Evolutionary conservation across 2,329 filamentous ascomycete genomes (phyloP).

Genomic region (Diaporthe citri): DNA sequence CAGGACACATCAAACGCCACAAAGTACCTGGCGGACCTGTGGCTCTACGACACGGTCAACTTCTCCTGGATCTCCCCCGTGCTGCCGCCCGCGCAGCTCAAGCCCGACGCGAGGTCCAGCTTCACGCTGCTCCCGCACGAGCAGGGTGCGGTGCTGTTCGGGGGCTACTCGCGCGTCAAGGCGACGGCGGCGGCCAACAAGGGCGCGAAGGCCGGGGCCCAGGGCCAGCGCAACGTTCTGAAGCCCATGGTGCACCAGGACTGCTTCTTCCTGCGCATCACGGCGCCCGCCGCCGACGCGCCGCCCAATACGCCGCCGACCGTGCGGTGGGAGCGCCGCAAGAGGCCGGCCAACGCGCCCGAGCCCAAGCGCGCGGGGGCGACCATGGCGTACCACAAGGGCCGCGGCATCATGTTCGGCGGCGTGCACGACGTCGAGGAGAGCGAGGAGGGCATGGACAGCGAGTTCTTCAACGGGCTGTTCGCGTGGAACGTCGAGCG

Average conservation of each 20-base stretch:
- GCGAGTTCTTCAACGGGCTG: slow-evolving; percentile 94
- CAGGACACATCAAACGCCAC: slow-evolving; percentile 97
- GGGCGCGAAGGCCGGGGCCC: slow-evolving; percentile 71
- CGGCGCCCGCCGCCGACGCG: slow-evolving; percentile 76
- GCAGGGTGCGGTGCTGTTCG: slow-evolving; percentile 88
- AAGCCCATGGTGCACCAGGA: slow-evolving; percentile 94
- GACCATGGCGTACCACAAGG: slow-evolving; percentile 95
- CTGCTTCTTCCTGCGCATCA: slow-evolving; percentile 91
- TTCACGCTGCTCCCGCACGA: slow-evolving; percentile 95
- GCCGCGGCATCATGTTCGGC: slow-evolving; percentile 91
- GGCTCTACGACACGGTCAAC: slow-evolving; percentile 93
- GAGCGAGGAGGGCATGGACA: slow-evolving; percentile 94
- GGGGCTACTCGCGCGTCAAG: slow-evolving; percentile 94
- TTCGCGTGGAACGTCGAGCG: slow-evolving; percentile 96
- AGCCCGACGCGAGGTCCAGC: slow-evolving; percentile 90
- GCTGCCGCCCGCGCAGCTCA: slow-evolving; percentile 82
- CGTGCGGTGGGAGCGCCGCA: slow-evolving; percentile 92
- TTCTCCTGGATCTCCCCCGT: slow-evolving; percentile 86
- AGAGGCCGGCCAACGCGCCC: slow-evolving; percentile 90
- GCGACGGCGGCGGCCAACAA: slow-evolving; percentile 72
- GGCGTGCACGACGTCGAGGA: slow-evolving; percentile 94
- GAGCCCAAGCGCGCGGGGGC: slow-evolving; percentile 86
- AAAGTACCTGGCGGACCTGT: slow-evolving; percentile 92
- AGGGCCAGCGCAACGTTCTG: slow-evolving; percentile 77
- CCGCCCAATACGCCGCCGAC: slow-evolving; percentile 74